Evolutionary conservation across 768 basidiomycete species (phyloP).

Genomic region (Panellus pusillus): DNA sequence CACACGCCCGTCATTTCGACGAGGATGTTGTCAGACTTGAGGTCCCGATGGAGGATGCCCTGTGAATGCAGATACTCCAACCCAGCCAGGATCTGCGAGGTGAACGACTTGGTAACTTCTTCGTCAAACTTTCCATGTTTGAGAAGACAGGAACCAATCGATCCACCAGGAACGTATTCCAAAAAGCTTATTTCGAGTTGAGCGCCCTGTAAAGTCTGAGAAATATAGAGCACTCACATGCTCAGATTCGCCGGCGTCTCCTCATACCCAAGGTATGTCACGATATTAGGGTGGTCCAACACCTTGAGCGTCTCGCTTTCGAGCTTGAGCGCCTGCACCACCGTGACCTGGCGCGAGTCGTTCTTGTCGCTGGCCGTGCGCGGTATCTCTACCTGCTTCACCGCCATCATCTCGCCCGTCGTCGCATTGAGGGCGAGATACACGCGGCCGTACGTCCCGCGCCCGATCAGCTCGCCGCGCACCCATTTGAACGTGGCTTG

Average conservation of each 20-base stretch:
- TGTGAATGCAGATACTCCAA: slow-evolving; percentile 90
- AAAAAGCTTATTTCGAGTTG: slow-evolving; percentile 65
- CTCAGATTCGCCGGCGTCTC: slow-evolving; percentile 85
- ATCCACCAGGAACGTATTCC: slow-evolving; percentile 98
- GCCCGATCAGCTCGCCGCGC: slow-evolving; percentile 95
- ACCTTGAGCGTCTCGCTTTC: slow-evolving; percentile 97
- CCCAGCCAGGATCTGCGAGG: slow-evolving; percentile 86
- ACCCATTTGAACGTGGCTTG: slow-evolving; percentile 96
- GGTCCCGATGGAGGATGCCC: slow-evolving; percentile 91
- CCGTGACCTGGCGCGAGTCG: slow-evolving; percentile 78
- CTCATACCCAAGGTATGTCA: slow-evolving; percentile 95
- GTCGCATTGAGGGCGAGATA: slow-evolving; percentile 95
- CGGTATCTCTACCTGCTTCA: slow-evolving; percentile 98
- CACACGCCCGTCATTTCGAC: slow-evolving; percentile 90
- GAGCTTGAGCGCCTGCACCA: slow-evolving; percentile 89
- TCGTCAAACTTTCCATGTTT: slow-evolving; percentile 94
- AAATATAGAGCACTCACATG: slow-evolving; percentile 62
- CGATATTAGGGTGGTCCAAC: slow-evolving; percentile 95
- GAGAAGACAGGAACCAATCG: slow-evolving; percentile 84
- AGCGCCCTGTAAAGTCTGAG: neutral
- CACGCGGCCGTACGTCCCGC: slow-evolving; percentile 94
- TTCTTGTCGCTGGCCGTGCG: slow-evolving; percentile 88
- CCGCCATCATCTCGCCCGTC: slow-evolving; percentile 98
- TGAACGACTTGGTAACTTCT: slow-evolving; percentile 90
- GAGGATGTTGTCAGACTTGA: slow-evolving; percentile 98